Evolutionary conservation across 139 green algal genomes (phyloP), one percentile per base, ranked within the genome.

Genomic region (Gonium pectorale): DNA sequence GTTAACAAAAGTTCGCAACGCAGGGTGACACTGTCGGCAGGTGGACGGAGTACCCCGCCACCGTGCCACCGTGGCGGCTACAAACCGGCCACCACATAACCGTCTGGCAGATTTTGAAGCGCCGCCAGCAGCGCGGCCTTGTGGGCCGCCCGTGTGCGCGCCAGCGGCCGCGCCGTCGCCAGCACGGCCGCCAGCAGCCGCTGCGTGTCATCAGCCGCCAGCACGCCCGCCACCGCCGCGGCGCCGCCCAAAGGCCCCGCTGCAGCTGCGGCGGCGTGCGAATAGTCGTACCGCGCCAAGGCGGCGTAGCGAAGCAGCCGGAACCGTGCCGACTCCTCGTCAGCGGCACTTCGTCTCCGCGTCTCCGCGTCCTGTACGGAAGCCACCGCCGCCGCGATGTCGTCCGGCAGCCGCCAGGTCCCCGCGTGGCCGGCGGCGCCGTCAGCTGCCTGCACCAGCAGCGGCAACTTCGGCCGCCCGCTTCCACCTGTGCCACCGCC

Each of bases 161-260:
- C 77, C 77, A 83, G 31, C 43, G 77, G 77, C 77, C 77, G 40
- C 37, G 77, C 77, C n/a, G 44, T 62, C 62, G 40, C 77, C 59
- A 83, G 31, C 77, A 83, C 77, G 62, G 43, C 60, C 43, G 31
- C 41, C 60, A 83, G 43, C 60, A 83, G n/a, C 43, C 77, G 77
- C 77, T 73, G 60, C n/a, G 77, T 83, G 0, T 83, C 67, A 17
- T 24, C 77, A 5, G n/a, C 59, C 77, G 59, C 41, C 56, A 56
- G n/a, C n/a, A n/a, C n/a, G n/a, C n/a, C 38, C 41, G 63, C 40
- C 33, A 69, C 60, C 43, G 59, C 31, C 1, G 56, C 19, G 3
- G 19, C 29, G 11, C 41, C 41, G 59, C 11, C 62, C 29, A 68
- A 21, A 33, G 60, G 31, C 19, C 52, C 41, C 17, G 44, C 31